Percentiles rank a stretch among this genome's conserved stretches.
Conservation (phyloP, 352 stramenopile species). For the Detonula confervacea region DNA sequence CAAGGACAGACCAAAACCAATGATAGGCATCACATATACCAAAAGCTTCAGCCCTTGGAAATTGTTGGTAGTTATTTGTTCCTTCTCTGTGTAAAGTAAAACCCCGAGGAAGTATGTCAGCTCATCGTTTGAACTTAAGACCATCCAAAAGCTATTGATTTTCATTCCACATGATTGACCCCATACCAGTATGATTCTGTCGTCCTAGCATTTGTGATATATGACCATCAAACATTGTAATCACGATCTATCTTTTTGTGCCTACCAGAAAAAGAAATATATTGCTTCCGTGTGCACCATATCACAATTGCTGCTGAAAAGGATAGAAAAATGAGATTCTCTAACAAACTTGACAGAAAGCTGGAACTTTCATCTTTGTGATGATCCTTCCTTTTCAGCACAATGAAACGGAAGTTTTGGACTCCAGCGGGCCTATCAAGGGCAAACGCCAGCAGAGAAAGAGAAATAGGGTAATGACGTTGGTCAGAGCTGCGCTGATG, state of each 20-base stretch:
- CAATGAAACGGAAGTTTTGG: constrained; percentile 63
- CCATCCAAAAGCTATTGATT: no score
- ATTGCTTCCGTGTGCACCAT: constrained; percentile 38
- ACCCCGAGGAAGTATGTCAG: no score
- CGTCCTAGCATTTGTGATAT: no score
- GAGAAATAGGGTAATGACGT: not conserved
- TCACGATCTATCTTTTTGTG: constrained; percentile 47
- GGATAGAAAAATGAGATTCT: constrained; percentile 33
- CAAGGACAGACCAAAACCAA: no score
- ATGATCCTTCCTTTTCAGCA: constrained; percentile 55
- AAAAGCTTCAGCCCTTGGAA: no score
- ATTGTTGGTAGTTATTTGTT: no score
- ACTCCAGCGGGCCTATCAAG: constrained; percentile 45
- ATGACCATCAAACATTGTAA: no score
- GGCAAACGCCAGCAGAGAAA: not conserved
- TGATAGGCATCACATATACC: no score
- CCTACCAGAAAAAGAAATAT: constrained; percentile 37
- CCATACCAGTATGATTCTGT: no score
- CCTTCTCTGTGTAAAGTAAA: no score
- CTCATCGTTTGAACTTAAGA: no score
- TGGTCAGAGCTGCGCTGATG: not conserved
- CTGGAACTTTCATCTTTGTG: constrained; percentile 15
- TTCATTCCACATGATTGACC: no score
- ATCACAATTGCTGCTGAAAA: constrained; percentile 24
- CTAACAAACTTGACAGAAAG: constrained; percentile 21